Base-by-base conservation (phyloP, 345 rosid genomes). In the Litchi chinensis region DNA sequence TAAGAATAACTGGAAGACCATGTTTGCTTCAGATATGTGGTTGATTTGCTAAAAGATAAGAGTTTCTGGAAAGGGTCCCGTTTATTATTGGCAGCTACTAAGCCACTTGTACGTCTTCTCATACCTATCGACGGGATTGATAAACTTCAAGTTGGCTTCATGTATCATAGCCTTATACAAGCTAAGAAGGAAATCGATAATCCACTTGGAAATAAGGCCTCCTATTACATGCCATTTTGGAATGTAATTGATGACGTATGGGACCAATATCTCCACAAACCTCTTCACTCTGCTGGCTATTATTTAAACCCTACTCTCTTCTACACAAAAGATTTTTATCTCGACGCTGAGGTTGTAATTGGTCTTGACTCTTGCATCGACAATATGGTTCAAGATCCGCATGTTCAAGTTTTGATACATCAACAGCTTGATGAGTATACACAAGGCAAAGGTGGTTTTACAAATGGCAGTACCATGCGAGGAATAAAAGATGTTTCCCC, bases 1-100 rank as follows among this genome's bases (percentile, higher is more conserved):
- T 63, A 85, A 85, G 85, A 46, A 88, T 39, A 77, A 79, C 40
- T 78, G 90, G 82, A 74, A 50, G 75, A 66, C 74, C 11, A 78
- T 87, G 87, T 76, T 90, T 64, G 37, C 67, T 5, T 88, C 90
- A 43, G 41, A 19, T n/a, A 18, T 8, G 8, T 10, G 32, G 32
- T 3, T 12, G 13, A 68, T 68, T 68, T 68, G 72, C 6, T 68
- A 4, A 19, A 18, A 50, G 56, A 12, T n/a, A 5, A 3, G 5
- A 13, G 18, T 5, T 21, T 68, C 32, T 68, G 56, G 72, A 12
- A 0, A 8, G 15, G 8, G n/a, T 16, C 54, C 16, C 6, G 0
- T 5, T n/a, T 19, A n/a, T 9, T 44, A 12, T 16, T 68, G 28
- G 32, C n/a, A 19, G 72, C 18, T 40, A 21, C 56, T 18, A 22